phyloP scores from a whole-genome alignment of 2,329 filamentous ascomycete genomes.

The Microsporum canis region DNA sequence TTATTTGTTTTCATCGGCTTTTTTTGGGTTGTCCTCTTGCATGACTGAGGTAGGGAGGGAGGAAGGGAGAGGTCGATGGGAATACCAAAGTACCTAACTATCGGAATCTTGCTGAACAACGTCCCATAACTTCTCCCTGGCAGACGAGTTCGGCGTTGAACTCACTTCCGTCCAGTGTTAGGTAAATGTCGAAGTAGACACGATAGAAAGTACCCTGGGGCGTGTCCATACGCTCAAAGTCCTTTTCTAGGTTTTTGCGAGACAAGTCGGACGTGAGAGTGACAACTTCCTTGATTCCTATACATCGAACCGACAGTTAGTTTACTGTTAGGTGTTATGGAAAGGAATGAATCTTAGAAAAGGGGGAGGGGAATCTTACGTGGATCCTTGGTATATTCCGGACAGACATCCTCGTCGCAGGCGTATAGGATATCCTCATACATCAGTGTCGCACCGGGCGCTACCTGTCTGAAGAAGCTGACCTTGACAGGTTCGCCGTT shows the following conservation, averaged over 20 bases:
- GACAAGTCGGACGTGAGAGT: slow-evolving; percentile 94
- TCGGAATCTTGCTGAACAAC: slow-evolving; percentile 81
- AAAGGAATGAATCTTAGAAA: not conserved
- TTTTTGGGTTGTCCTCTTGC: not conserved
- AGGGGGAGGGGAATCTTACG: slow-evolving; percentile 52
- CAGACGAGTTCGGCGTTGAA: slow-evolving; percentile 98
- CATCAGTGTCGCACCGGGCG: slow-evolving; percentile 94
- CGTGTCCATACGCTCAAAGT: slow-evolving; percentile 98
- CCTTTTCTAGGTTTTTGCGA: slow-evolving; percentile 96
- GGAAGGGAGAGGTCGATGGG: not conserved
- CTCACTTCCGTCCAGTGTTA: slow-evolving; percentile 92
- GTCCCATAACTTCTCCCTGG: slow-evolving; percentile 97
- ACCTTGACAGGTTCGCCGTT: slow-evolving; percentile 98
- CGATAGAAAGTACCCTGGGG: slow-evolving; percentile 94
- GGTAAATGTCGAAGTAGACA: slow-evolving; percentile 58
- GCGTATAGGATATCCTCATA: slow-evolving; percentile 98
- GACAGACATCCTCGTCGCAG: slow-evolving; percentile 95
- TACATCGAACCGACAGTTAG: not conserved
- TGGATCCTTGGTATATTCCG: slow-evolving; percentile 97
- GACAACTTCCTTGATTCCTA: slow-evolving; percentile 97
- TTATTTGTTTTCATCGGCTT: not conserved
- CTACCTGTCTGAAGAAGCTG: slow-evolving; percentile 95
- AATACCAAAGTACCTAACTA: slow-evolving; percentile 24
- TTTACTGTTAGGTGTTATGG: not conserved
- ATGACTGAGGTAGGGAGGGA: not conserved